These are phyloP conservation scores for Sporothrix sp. DNA, from an alignment of 2,329 filamentous ascomycete species.

Conservation along the genomic window DNA sequence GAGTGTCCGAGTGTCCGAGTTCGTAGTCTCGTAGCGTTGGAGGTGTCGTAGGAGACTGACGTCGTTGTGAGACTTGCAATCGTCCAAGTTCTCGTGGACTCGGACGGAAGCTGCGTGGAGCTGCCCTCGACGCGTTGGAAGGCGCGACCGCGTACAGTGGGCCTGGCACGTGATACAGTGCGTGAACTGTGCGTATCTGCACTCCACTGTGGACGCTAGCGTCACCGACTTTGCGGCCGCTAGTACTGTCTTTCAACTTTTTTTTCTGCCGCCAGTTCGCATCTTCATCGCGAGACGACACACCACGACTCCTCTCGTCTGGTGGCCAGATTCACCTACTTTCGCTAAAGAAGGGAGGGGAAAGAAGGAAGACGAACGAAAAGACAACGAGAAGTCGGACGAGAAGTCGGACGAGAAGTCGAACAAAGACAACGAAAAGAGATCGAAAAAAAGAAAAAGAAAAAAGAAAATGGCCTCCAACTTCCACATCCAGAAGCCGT, in stretches of 20 bases:
- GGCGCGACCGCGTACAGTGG: conserved; percentile 10
- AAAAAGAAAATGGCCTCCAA: conserved; percentile 49
- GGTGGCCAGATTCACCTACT: conserved; percentile 8
- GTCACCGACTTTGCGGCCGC: conserved; percentile 8
- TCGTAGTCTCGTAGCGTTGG: neutral
- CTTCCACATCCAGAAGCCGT: conserved; percentile 55
- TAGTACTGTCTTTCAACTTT: conserved; percentile 16
- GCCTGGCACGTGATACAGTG: conserved; percentile 8
- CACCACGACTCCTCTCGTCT: too few species aligned
- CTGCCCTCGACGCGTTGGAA: conserved; percentile 10
- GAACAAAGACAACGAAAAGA: too few species aligned
- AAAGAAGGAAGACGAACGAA: neutral
- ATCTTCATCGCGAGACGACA: too few species aligned
- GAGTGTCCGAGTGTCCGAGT: neutral
- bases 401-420: too few species aligned
- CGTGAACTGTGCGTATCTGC: neutral
- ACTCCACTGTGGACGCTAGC: conserved; percentile 11
- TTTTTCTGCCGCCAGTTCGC: conserved; percentile 19
- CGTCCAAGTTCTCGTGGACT: too few species aligned
- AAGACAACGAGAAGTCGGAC: neutral
- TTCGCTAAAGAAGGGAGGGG: neutral
- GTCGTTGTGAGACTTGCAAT: too few species aligned
- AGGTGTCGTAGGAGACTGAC: too few species aligned
- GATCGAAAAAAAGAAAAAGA: too few species aligned
- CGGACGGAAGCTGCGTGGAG: too few species aligned